These are phyloP conservation scores for Solioccasus polychromus DNA, from an alignment of 768 basidiomycete genomes.

Conservation along the genomic window DNA sequence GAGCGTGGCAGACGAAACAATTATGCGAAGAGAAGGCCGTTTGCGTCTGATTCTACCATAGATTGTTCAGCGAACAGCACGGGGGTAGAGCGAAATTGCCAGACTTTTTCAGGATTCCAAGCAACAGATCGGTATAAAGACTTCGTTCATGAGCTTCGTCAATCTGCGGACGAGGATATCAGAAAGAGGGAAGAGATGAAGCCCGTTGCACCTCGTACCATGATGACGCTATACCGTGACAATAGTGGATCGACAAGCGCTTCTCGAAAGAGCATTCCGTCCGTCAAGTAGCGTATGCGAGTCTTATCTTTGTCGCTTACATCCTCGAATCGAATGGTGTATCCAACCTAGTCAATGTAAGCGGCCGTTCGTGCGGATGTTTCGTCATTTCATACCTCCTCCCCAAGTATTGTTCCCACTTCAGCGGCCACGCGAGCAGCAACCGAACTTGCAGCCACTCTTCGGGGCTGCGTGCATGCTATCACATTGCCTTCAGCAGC, in stretches of 20 bases:
- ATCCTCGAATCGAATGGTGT: conserved; percentile 96
- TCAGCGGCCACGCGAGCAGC: conserved; percentile 90
- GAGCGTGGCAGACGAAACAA: conserved; percentile 95
- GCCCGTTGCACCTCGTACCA: conserved; percentile 47
- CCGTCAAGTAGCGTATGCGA: conserved; percentile 93
- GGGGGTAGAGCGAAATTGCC: conserved; percentile 12
- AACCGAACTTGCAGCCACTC: conserved; percentile 94
- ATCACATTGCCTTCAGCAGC: conserved; percentile 77
- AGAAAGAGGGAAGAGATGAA: not conserved
- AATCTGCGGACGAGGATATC: conserved; percentile 48
- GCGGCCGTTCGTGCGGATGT: not conserved
- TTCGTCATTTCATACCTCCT: conserved; percentile 56
- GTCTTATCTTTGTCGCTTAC: conserved; percentile 82
- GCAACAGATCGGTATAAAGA: conserved; percentile 90
- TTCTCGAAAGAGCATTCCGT: conserved; percentile 97
- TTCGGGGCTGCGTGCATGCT: conserved; percentile 89
- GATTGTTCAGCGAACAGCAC: conserved; percentile 3
- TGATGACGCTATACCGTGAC: conserved; percentile 91
- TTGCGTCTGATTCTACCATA: conserved; percentile 79
- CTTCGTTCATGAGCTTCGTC: conserved; percentile 98
- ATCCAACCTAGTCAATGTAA: conserved; percentile 70
- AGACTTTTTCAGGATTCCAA: conserved; percentile 93
- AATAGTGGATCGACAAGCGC: conserved; percentile 88
- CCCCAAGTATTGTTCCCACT: conserved; percentile 83
- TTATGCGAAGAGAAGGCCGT: conserved; percentile 82